phyloP scores from a whole-genome alignment of 768 basidiomycete genomes.

The Termitomyces heimii region DNA sequence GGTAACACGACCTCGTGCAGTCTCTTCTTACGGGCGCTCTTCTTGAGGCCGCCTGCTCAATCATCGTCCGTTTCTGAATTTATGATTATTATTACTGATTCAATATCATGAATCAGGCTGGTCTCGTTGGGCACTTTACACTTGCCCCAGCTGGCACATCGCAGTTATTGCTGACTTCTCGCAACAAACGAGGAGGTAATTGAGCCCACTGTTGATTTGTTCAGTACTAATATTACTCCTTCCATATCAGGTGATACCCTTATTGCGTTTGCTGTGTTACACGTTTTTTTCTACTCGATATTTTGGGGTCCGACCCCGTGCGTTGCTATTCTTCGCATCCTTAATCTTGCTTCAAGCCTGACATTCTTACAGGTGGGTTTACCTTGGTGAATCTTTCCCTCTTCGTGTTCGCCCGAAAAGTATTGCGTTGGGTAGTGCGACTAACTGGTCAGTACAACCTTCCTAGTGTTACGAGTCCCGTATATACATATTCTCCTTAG shows the following conservation, averaged over 20 bases:
- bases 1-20: constrained; percentile 20
- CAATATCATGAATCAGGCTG: constrained; percentile 36
- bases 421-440: constrained; percentile 67
- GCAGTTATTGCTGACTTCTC: constrained; percentile 37
- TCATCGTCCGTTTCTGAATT: constrained; percentile 43
- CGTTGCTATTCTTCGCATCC: constrained; percentile 9
- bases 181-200: constrained; percentile 49
- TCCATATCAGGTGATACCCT: constrained; percentile 44
- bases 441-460: constrained; percentile 26
- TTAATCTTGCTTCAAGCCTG: not conserved
- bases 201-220: not conserved
- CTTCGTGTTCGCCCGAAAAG: constrained; percentile 72
- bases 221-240: not conserved
- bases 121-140: constrained; percentile 64
- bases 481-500: constrained; percentile 22
- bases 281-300: constrained; percentile 64
- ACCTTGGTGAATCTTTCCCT: constrained; percentile 77
- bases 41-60: constrained; percentile 52
- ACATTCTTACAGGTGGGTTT: constrained; percentile 45
- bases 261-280: constrained; percentile 74
- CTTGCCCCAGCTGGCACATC: constrained; percentile 51
- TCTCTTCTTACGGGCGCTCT: constrained; percentile 63
- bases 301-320: constrained; percentile 75
- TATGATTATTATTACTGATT: not conserved
- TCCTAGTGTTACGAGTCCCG: not conserved